These are phyloP conservation scores for Colletotrichum zoysiae DNA, from an alignment of 2,329 filamentous ascomycete species.

Conservation along the genomic window DNA sequence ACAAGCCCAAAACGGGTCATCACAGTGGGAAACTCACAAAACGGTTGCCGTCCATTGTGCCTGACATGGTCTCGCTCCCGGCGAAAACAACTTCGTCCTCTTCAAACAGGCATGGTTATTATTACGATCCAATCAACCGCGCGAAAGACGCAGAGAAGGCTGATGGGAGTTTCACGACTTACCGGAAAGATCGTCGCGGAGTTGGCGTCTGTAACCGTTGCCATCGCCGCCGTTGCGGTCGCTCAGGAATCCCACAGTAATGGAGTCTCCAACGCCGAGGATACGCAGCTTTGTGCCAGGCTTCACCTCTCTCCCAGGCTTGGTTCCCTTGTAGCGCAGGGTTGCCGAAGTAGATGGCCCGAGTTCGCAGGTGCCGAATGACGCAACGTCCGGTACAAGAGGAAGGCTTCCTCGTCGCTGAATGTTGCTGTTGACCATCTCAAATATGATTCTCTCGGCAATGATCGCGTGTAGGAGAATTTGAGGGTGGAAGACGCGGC, in stretches of 20 bases:
- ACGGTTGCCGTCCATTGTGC: slow-evolving; percentile 49
- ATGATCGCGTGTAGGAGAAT: neutral
- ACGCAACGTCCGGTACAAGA: neutral
- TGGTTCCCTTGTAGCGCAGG: neutral
- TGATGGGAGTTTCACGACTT: slow-evolving; percentile 11
- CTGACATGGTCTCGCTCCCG: slow-evolving; percentile 45
- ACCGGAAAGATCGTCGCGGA: slow-evolving; percentile 48
- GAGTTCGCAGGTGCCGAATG: neutral
- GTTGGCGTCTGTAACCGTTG: slow-evolving; percentile 50
- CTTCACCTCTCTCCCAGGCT: neutral
- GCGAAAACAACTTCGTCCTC: slow-evolving; percentile 49
- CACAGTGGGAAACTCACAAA: slow-evolving; percentile 47
- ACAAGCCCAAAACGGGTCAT: neutral
- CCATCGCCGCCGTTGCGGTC: slow-evolving; percentile 50
- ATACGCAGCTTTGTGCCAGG: slow-evolving; percentile 48
- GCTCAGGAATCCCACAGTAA: slow-evolving; percentile 45
- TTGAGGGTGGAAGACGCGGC: neutral
- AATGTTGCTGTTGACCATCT: neutral
- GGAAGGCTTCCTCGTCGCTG: neutral
- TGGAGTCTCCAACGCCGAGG: slow-evolving; percentile 53
- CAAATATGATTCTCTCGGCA: neutral
- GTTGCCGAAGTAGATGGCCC: neutral
- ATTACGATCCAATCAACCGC: neutral
- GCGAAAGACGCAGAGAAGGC: neutral
- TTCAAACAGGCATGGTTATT: neutral